Base-by-base conservation (phyloP, 2,329 filamentous ascomycete genomes). In the Ceratocystis papillata region DNA sequence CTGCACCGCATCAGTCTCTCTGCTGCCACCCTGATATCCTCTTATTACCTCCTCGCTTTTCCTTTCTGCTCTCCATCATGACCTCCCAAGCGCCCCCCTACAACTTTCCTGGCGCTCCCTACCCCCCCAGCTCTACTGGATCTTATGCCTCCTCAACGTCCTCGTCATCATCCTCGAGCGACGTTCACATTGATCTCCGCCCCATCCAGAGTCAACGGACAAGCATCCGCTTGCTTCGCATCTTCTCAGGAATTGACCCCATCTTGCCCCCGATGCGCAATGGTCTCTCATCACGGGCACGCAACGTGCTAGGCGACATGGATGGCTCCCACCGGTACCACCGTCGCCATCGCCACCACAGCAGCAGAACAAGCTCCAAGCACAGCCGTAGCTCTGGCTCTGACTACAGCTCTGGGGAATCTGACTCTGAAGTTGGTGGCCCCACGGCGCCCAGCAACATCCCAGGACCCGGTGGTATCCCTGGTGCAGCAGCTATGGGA, bases 231-330 rank as follows among this genome's bases (percentile, higher is more conserved):
- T 48, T 67, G 46, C 66, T 67, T 20, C 66, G 66, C 63, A 67
- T 67, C 59, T 67, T 67, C 50, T 67, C 66, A 17, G 66, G 66
- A 64, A 46, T 67, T 30, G 66, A 67, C n/a, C 66, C 66, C 48
- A 67, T 67, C 59, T 53, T 67, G 46, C 63, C 63, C 7, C 66
- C 57, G 17, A 44, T 46, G 48, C 44, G 59, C 30, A 55, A 65
- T 37, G 59, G 63, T 30, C 30, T 62, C 15, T 57, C 63, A 15
- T 60, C 63, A 2, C 59, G 59, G 20, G 28, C 50, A 25, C 63
- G 63, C 28, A 59, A 25, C 8, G 45, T 46, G 5, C 45, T 33
- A 20, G 61, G 25, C 17, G 61, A 33, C 8, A 48, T 46, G 15
- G 33, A 61, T 7, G 33, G 30, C 55, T 20, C 63, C n/a, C 6